Evolutionary conservation across 306 rosid species (phyloP), one percentile per base, ranked within the genome.

Genomic region (Dryas octopetala): DNA sequence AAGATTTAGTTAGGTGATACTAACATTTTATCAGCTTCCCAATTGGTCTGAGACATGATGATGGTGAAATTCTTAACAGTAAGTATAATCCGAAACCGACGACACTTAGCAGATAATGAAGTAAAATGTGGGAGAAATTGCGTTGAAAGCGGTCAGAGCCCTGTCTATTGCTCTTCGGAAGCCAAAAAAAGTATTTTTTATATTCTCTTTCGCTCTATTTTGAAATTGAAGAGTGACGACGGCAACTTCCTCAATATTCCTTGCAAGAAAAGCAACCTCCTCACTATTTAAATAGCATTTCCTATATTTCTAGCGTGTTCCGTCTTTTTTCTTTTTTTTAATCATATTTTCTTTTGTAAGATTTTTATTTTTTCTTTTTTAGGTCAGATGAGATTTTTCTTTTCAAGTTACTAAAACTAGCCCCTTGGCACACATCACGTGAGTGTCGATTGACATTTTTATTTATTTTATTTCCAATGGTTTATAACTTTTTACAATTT

Each of bases 1-100:
- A 61, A 66, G 23, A 26, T 47, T 9, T 14, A 12, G 26, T 32
- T 32, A 1, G 38, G 38, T 32, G 38, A 58, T 3, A 41, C 83
- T 60, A 54, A 87, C 97, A 88, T 85, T 82, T 86, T 83, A 73
- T 85, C 88, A 46, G 89, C 89, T 76, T 91, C 93, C 89, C 84
- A 80, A 69, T 74, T 76, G 59, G 75, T 41, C 75, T 80, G 80
- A 62, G 95, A 77, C 95, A 89, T 91, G 82, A 44, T 76, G 79
- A 16, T 40, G 68, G 4, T n/a, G 62, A 52, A 52, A 32, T 32
- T 32, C 38, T 16, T 55, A 54, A 17, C 49, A 51, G 46, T 17
- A 70, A 15, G 13, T 12, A 60, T 28, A 63, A 16, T 41, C 68
- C 26, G 50, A 63, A 63, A 9, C 50, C 19, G 13, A 4, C 6